Evolutionary conservation across 1,284 basidiomycete species (phyloP).

Genomic region (Apiotrichum gracile): DNA sequence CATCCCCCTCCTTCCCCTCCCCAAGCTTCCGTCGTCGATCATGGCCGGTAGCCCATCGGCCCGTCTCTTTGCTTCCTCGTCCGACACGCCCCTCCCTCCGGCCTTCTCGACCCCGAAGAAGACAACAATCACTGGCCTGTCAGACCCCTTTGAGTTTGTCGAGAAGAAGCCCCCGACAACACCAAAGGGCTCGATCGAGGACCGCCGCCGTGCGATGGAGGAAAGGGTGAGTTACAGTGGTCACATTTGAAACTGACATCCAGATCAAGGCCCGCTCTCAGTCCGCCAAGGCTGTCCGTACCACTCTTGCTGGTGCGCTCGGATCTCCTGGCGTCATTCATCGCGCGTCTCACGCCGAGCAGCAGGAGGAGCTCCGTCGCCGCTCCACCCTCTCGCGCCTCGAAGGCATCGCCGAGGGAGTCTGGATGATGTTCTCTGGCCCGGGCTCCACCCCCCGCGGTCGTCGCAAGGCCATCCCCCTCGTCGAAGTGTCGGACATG

Average conservation of each 20-base stretch:
- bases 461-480: slow-evolving; percentile 40
- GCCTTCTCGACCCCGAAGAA: not conserved
- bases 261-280: slow-evolving; percentile 40
- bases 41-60: slow-evolving; percentile 18
- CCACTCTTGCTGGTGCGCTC: slow-evolving; percentile 29
- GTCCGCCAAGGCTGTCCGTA: slow-evolving; percentile 13
- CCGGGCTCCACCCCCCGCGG: slow-evolving; percentile 30
- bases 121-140: slow-evolving; percentile 22
- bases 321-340: slow-evolving; percentile 10
- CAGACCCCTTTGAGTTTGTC: slow-evolving; percentile 35
- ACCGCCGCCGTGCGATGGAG: slow-evolving; percentile 39
- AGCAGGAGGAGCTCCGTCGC: slow-evolving; percentile 43
- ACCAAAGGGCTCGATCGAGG: slow-evolving; percentile 29
- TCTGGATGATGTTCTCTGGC: slow-evolving; percentile 48
- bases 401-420: slow-evolving; percentile 45
- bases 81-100: slow-evolving; percentile 15
- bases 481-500: slow-evolving; percentile 42
- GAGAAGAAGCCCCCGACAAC: slow-evolving; percentile 6
- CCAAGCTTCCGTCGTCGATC: slow-evolving; percentile 31
- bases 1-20: slow-evolving; percentile 40
- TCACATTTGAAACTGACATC: not conserved
- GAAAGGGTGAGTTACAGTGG: slow-evolving; percentile 28
- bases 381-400: slow-evolving; percentile 45
- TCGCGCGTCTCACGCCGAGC: slow-evolving; percentile 8
- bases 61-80: slow-evolving; percentile 23